Evolutionary conservation across 1,284 basidiomycete genomes (phyloP).

Genomic region (Fomitiporia mediterranea): DNA sequence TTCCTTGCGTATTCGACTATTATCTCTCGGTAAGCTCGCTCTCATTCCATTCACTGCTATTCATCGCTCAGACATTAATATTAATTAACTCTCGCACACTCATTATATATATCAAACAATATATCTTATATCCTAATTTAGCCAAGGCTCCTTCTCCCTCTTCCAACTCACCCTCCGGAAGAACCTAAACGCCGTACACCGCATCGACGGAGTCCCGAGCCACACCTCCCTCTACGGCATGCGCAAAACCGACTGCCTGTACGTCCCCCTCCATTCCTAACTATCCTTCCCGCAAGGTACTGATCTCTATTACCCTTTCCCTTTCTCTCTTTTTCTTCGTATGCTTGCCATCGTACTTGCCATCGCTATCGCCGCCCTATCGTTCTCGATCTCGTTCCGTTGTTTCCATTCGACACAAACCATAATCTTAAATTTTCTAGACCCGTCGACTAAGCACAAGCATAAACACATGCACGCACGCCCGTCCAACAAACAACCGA

Average conservation of each 20-base stretch:
- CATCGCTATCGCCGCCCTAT: neutral
- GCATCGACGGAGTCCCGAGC: conserved; percentile 73
- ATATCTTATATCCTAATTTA: conserved; percentile 26
- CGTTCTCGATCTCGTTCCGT: neutral
- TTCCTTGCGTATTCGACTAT: conserved; percentile 84
- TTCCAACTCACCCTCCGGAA: conserved; percentile 98
- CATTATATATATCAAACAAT: neutral
- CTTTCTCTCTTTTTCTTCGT: neutral
- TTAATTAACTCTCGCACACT: neutral
- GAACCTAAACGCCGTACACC: conserved; percentile 93
- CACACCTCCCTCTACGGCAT: conserved; percentile 62
- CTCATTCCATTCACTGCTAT: neutral
- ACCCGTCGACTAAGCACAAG: neutral
- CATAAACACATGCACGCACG: neutral
- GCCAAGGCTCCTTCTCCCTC: conserved; percentile 83
- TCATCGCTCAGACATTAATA: no score
- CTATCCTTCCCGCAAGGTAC: neutral
- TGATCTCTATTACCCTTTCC: neutral
- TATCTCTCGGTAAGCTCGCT: conserved; percentile 54
- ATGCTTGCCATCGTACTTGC: neutral
- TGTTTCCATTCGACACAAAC: neutral
- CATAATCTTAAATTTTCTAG: no score
- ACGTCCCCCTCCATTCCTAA: neutral
- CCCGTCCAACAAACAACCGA: neutral
- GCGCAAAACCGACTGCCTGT: conserved; percentile 14